phyloP scores from a whole-genome alignment of 2,329 filamentous ascomycete genomes.

The Cryphonectria carpinicola region DNA sequence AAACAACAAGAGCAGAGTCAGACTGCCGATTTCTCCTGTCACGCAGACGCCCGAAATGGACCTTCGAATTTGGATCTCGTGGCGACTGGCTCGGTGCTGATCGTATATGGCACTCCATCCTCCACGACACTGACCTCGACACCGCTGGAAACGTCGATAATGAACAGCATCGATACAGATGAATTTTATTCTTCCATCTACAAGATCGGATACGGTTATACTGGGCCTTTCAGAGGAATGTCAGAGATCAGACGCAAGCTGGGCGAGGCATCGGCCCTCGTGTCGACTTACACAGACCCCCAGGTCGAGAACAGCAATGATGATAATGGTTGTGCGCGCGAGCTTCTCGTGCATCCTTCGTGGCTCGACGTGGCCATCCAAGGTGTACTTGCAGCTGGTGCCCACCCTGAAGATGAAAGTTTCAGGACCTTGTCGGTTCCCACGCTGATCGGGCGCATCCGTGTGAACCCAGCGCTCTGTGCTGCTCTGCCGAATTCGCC shows the following conservation, averaged over 20 bases:
- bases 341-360: background rate
- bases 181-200: background rate
- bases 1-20: background rate
- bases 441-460: background rate
- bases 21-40: background rate
- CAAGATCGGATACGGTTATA: background rate
- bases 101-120: background rate
- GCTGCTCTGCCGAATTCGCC: background rate
- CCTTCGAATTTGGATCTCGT: background rate
- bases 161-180: background rate
- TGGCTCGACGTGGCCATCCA: background rate
- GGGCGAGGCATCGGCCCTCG: background rate
- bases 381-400: background rate
- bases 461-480: background rate
- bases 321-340: background rate
- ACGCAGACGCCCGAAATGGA: background rate
- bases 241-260: background rate
- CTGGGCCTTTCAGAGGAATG: background rate
- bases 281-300: background rate
- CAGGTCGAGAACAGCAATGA: background rate
- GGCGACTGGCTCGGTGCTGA: background rate
- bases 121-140: background rate
- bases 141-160: background rate
- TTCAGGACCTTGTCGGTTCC: background rate
- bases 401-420: background rate